phyloP scores from a whole-genome alignment of 2,329 filamentous ascomycete species.

The Hypoxylon sp. region DNA sequence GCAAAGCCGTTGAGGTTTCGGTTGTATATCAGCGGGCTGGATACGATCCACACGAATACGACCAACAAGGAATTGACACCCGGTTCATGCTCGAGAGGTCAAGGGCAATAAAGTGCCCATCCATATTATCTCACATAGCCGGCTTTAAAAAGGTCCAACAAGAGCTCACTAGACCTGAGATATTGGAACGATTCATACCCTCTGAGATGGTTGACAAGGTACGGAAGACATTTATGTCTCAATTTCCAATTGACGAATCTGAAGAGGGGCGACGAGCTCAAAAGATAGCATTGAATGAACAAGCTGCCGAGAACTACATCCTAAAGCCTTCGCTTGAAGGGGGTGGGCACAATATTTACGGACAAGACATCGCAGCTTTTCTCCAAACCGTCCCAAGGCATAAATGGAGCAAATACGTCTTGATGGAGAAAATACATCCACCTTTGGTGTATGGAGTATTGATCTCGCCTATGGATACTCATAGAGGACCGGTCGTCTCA shows the following conservation, averaged over 20 bases:
- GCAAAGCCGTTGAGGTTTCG: constrained; percentile 56
- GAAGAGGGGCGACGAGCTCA: constrained; percentile 50
- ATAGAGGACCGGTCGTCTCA: constrained; percentile 58
- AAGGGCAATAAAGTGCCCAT: constrained; percentile 61
- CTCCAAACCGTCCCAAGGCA: constrained; percentile 49
- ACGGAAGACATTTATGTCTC: constrained; percentile 56
- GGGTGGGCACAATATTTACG: constrained; percentile 61
- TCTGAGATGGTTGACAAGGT: constrained; percentile 50
- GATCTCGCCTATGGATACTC: constrained; percentile 52
- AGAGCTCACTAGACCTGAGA: constrained; percentile 54
- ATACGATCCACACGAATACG: constrained; percentile 59
- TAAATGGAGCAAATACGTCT: constrained; percentile 55
- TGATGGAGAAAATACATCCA: constrained; percentile 60
- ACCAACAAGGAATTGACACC: constrained; percentile 49
- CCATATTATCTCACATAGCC: constrained; percentile 58
- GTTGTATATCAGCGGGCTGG: constrained; percentile 62
- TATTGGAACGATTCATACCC: constrained; percentile 55
- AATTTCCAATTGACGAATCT: constrained; percentile 56
- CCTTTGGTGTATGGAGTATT: constrained; percentile 54
- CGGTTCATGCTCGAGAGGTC: constrained; percentile 58
- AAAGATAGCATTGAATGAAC: constrained; percentile 46
- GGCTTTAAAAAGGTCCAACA: constrained; percentile 62
- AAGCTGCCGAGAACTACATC: constrained; percentile 52
- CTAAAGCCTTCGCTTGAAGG: constrained; percentile 62
- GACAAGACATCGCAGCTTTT: constrained; percentile 56